Conservation (phyloP, 2,329 filamentous ascomycete genomes). For the Phaeosphaeria sp. region DNA sequence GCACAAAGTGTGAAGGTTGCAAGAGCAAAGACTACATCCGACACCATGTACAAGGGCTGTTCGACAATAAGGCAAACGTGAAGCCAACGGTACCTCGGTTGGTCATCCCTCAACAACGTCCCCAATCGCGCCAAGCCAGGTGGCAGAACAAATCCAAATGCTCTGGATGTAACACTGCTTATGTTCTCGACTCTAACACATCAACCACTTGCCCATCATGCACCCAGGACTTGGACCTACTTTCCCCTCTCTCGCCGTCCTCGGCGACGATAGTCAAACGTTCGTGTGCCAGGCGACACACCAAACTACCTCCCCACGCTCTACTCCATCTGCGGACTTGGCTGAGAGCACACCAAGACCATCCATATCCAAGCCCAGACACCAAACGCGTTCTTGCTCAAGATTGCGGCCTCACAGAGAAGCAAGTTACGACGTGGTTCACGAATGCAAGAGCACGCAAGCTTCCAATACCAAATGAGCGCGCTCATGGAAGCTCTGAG, state of each 20-base stretch:
- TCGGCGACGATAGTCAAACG: slow-evolving; percentile 25
- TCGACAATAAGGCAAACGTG: neutral
- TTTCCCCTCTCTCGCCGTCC: slow-evolving; percentile 16
- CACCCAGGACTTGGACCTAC: slow-evolving; percentile 6
- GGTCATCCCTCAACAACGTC: slow-evolving; percentile 12
- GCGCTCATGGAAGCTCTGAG: slow-evolving; percentile 16
- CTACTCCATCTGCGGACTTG: slow-evolving; percentile 35
- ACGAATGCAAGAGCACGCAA: slow-evolving; percentile 42
- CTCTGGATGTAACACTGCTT: slow-evolving; percentile 30
- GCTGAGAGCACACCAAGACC: slow-evolving; percentile 35
- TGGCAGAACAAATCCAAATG: slow-evolving; percentile 14
- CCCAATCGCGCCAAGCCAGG: neutral
- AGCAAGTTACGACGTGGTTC: slow-evolving; percentile 46
- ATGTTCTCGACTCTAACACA: slow-evolving; percentile 18
- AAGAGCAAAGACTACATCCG: slow-evolving; percentile 6
- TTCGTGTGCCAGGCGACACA: slow-evolving; percentile 35
- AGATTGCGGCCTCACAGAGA: slow-evolving; percentile 42
- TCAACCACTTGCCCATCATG: slow-evolving; percentile 22
- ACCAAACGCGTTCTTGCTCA: slow-evolving; percentile 37
- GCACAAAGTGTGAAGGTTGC: slow-evolving; percentile 32
- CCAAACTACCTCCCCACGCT: slow-evolving; percentile 39
- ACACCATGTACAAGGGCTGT: neutral
- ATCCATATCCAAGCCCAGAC: slow-evolving; percentile 41
- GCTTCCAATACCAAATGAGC: slow-evolving; percentile 20
- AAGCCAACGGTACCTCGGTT: slow-evolving; percentile 10